These are phyloP conservation scores for Penicillium sp. DNA, from an alignment of 2,329 filamentous ascomycete genomes.

Conservation along the genomic window DNA sequence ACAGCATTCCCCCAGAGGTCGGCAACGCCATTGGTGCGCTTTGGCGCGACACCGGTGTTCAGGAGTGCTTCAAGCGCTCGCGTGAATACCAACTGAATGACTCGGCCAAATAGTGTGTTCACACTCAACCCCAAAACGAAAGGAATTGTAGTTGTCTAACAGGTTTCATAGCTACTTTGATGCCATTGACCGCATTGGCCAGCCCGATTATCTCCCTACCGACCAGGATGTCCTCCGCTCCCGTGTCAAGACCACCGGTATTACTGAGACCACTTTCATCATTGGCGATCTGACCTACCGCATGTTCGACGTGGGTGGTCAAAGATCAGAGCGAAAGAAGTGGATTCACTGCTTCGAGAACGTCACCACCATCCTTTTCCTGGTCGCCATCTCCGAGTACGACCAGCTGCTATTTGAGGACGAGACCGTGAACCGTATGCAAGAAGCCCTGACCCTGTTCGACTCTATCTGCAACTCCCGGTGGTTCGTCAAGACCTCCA, in stretches of 20 bases:
- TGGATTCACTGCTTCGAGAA: slow-evolving; percentile 99
- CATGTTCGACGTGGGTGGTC: slow-evolving; percentile 97
- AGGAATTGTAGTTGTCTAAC: slow-evolving; percentile 19
- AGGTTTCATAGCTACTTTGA: slow-evolving; percentile 78
- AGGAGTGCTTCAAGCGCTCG: slow-evolving; percentile 93
- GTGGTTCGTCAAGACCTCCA: slow-evolving; percentile 71
- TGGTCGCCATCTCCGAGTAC: slow-evolving; percentile 96
- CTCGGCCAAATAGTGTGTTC: slow-evolving; percentile 86
- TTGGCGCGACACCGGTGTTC: slow-evolving; percentile 90
- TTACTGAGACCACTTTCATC: slow-evolving; percentile 94
- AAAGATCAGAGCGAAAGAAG: slow-evolving; percentile 96
- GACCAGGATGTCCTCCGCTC: slow-evolving; percentile 94
- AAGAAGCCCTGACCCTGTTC: slow-evolving; percentile 69
- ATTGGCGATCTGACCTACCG: slow-evolving; percentile 92
- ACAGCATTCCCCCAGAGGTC: slow-evolving; percentile 90
- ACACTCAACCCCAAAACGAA: neutral
- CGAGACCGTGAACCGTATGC: slow-evolving; percentile 82
- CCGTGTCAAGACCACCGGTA: slow-evolving; percentile 96
- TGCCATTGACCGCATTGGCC: slow-evolving; percentile 85
- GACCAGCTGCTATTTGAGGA: slow-evolving; percentile 95
- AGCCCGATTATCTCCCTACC: slow-evolving; percentile 89
- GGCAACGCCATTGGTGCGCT: slow-evolving; percentile 88
- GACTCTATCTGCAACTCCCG: slow-evolving; percentile 71
- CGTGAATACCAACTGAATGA: slow-evolving; percentile 96
- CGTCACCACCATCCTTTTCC: slow-evolving; percentile 92